Evolutionary conservation across 2,329 filamentous ascomycete genomes (phyloP).

Genomic region (Ceratocystis cacaofunesta): DNA sequence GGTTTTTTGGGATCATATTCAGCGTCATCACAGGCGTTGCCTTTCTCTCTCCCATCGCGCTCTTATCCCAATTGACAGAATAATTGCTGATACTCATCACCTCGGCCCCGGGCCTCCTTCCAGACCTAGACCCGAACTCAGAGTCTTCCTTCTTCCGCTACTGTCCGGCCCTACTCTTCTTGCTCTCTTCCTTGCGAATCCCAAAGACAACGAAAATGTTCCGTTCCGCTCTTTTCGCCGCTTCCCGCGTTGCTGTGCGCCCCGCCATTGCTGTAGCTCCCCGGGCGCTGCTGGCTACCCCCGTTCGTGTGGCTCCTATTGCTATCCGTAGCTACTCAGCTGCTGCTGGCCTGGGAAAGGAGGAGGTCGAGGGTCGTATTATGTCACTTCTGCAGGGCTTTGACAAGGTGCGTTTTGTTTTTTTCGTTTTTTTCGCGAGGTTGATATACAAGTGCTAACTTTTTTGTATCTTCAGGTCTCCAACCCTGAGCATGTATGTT

Average conservation of each 20-base stretch:
- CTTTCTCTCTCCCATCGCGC: no score
- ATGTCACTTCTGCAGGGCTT: slow-evolving; percentile 87
- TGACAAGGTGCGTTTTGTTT: slow-evolving; percentile 52
- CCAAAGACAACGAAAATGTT: slow-evolving; percentile 46
- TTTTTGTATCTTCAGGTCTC: slow-evolving; percentile 40
- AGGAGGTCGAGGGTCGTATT: slow-evolving; percentile 83
- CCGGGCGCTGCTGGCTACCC: slow-evolving; percentile 39
- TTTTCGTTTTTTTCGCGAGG: slow-evolving; percentile 15
- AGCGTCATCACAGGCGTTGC: no score
- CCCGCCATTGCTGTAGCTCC: not conserved
- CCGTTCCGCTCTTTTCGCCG: slow-evolving; percentile 59
- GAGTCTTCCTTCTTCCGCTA: not conserved
- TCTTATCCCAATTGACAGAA: no score
- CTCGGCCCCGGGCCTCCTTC: not conserved
- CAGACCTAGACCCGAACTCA: not conserved
- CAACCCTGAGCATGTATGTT: slow-evolving; percentile 46
- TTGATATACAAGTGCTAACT: not conserved
- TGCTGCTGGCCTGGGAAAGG: slow-evolving; percentile 58
- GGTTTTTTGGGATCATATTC: no score
- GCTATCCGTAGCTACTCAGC: slow-evolving; percentile 77
- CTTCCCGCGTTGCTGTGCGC: slow-evolving; percentile 5
- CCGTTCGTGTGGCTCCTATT: slow-evolving; percentile 47
- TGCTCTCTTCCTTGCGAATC: not conserved
- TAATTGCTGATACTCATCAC: no score
- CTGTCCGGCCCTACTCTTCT: not conserved